These are phyloP conservation scores for Acacia crassicarpa DNA, from an alignment of 306 rosid species.

Conservation along the genomic window DNA sequence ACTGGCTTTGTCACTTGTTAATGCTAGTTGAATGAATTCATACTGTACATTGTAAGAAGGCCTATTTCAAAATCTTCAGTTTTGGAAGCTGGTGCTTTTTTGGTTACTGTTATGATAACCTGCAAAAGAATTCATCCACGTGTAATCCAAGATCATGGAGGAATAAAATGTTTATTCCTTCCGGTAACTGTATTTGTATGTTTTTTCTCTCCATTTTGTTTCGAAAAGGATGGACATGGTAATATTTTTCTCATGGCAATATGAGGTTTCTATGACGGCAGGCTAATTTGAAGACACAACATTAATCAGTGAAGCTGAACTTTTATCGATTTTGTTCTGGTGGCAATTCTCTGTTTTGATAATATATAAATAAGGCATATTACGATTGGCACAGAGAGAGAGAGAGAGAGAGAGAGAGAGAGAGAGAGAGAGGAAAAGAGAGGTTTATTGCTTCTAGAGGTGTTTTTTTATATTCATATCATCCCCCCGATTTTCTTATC, in stretches of 20 bases:
- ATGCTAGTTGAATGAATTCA: not conserved
- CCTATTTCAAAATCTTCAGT: conserved; percentile 22
- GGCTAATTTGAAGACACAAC: not conserved
- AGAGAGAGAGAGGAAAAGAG: not conserved
- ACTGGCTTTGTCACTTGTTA: not conserved
- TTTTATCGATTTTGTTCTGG: not conserved
- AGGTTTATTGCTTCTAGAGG: not conserved
- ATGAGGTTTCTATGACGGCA: not conserved
- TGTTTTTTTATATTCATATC: conserved; percentile 2
- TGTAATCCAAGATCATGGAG: conserved; percentile 1
- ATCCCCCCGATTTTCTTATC: conserved; percentile 24
- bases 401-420: not conserved
- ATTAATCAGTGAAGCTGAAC: not conserved
- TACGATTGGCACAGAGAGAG: not conserved
- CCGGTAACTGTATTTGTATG: not conserved
- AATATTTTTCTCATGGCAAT: not conserved
- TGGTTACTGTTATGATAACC: not conserved
- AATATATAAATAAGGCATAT: not conserved
- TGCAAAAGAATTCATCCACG: not conserved
- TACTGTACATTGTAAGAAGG: conserved; percentile 18
- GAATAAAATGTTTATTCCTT: conserved; percentile 6
- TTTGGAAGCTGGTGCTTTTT: not conserved
- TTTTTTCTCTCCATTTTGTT: not conserved
- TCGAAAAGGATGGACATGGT: not conserved
- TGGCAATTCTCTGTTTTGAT: not conserved